Conservation (phyloP, 2,329 filamentous ascomycete genomes). For the Metarhizium sp. region DNA sequence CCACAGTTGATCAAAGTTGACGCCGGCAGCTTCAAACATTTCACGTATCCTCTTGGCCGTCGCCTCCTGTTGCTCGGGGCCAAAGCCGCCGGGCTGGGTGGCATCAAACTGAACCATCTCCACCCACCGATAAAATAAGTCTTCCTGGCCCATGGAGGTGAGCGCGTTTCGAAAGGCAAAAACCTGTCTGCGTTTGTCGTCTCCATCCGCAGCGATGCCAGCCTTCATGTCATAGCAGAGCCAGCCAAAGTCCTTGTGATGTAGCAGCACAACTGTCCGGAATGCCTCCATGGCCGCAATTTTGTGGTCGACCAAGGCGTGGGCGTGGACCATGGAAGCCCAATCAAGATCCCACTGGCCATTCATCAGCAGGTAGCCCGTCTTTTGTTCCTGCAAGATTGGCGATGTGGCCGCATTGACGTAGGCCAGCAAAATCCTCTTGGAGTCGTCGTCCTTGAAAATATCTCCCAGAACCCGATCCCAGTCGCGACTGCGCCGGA, state of each 20-base stretch:
- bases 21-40: slow-evolving; percentile 62
- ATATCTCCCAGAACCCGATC: slow-evolving; percentile 48
- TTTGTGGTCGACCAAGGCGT: slow-evolving; percentile 57
- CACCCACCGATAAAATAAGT: slow-evolving; percentile 85
- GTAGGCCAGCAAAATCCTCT: slow-evolving; percentile 49
- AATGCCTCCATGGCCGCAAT: slow-evolving; percentile 56
- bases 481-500: slow-evolving; percentile 70
- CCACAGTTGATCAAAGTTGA: slow-evolving; percentile 81
- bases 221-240: slow-evolving; percentile 48
- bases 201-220: slow-evolving; percentile 42
- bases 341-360: slow-evolving; percentile 84
- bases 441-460: slow-evolving; percentile 39
- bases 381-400: slow-evolving; percentile 62
- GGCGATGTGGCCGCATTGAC: slow-evolving; percentile 62
- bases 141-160: slow-evolving; percentile 69
- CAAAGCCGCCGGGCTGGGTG: slow-evolving; percentile 69
- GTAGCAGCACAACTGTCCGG: slow-evolving; percentile 59
- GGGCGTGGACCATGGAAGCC: slow-evolving; percentile 66
- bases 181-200: slow-evolving; percentile 62
- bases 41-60: slow-evolving; percentile 66
- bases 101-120: slow-evolving; percentile 87
- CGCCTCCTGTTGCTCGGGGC: slow-evolving; percentile 59
- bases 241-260: slow-evolving; percentile 62
- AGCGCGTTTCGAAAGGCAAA: slow-evolving; percentile 72
- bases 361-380: slow-evolving; percentile 80